Percentiles rank a stretch among this genome's conserved stretches.
These are phyloP conservation scores for Dryadomyces sulphureus DNA, from an alignment of 2,329 filamentous ascomycete species.

Conservation along the genomic window DNA sequence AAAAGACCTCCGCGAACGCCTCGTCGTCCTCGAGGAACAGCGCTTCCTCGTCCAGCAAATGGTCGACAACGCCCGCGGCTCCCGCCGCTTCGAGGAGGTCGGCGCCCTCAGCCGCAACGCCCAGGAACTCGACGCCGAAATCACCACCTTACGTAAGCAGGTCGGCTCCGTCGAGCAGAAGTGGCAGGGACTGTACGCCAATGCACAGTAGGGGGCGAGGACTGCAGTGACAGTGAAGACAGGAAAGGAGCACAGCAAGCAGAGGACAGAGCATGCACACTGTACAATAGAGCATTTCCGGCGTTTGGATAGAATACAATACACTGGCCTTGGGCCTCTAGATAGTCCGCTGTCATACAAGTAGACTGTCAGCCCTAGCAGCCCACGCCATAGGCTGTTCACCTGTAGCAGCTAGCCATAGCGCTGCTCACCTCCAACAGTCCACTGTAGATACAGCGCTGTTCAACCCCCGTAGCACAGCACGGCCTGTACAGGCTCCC, in stretches of 20 bases:
- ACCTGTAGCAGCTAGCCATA: no score
- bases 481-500: neutral
- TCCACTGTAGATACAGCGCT: no score
- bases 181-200: conserved; percentile 40
- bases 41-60: conserved; percentile 79
- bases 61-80: conserved; percentile 61
- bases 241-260: neutral
- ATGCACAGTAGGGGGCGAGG: no score
- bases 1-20: conserved; percentile 60
- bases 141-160: conserved; percentile 49
- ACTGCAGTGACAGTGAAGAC: no score
- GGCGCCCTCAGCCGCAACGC: conserved; percentile 63
- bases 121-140: conserved; percentile 70
- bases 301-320: no score
- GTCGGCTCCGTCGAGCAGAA: conserved; percentile 49
- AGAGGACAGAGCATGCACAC: no score
- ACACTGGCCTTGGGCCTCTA: no score
- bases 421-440: no score
- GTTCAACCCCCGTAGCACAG: neutral
- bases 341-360: no score
- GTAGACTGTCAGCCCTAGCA: no score
- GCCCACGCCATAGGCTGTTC: no score
- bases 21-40: conserved; percentile 83
- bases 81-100: conserved; percentile 75
- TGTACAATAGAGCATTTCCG: no score